Percentiles rank a stretch among this genome's conserved stretches.
Evolutionary conservation across 2,329 filamentous ascomycete species (phyloP).

Genomic region (Emmonsia crescens): DNA sequence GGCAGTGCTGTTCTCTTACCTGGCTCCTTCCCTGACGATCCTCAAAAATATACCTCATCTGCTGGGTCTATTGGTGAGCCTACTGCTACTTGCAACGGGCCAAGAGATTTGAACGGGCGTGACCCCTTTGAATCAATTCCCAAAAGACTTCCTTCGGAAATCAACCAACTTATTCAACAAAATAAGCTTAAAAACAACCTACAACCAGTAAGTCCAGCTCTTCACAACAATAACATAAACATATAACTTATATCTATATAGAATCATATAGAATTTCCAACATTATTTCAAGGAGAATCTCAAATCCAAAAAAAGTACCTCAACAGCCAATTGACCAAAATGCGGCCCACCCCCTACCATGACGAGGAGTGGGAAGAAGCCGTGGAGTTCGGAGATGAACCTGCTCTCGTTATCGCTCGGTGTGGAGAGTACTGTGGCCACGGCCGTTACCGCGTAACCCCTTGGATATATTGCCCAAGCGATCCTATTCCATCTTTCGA

Average conservation of each 20-base stretch:
- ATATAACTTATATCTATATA: background rate
- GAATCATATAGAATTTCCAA: background rate
- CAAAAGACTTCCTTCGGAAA: background rate
- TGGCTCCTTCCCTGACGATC: background rate
- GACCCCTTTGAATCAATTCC: background rate
- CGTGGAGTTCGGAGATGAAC: background rate
- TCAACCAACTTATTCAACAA: background rate
- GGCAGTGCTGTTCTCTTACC: background rate
- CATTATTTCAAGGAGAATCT: background rate
- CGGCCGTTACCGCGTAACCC: background rate
- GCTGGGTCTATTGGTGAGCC: background rate
- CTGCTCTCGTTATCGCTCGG: background rate
- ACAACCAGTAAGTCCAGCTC: background rate
- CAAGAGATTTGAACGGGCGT: background rate
- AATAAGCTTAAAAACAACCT: background rate
- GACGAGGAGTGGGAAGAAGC: background rate
- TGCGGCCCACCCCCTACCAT: background rate
- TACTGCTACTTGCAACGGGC: background rate
- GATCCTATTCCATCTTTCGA: conserved; percentile 3
- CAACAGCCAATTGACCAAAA: background rate
- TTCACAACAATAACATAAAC: background rate
- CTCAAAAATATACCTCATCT: background rate
- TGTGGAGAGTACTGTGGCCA: background rate
- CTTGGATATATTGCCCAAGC: background rate
- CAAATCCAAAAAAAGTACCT: too few relatives aligned